Base-by-base conservation (phyloP, 257 asterid species). In the Solanum lignicaule region DNA sequence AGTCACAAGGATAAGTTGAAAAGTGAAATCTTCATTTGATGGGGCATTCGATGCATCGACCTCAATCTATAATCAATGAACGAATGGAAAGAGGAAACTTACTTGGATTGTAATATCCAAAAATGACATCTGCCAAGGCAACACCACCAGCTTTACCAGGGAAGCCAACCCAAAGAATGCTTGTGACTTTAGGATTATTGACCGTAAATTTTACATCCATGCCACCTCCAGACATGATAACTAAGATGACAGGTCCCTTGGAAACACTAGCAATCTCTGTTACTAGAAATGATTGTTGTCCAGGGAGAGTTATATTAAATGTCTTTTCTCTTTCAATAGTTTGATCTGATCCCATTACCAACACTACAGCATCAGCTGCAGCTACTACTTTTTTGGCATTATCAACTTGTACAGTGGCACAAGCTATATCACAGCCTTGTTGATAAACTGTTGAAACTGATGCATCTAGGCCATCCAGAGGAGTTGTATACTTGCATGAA, bases 81-180 rank as follows among this genome's bases (percentile, higher is more conserved):
- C 21, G 6, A 46, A 5, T 14, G 60, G 60, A 48, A 21, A n/a
- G 18, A 46, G 20, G 14, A 48, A 18, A 75, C 94, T 90, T 87
- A 96, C 99, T 90, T 39, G 99, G 98, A 88, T 95, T 97, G 84
- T 92, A 88, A 52, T 71, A 75, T 9, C 99, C 98, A 36, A 97
- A 95, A 2, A 95, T 82, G 4, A 95, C 93, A 52, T 97, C 97
- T 0, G 98, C 95, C 33, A 95, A 85, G 5, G 98, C 99, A 27
- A 93, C 97, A 38, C 98, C 98, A 35, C 98, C 99, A 18, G 96
- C 98, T 89, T 97, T 97, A 3, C 98, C 99, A 1, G 99, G 99
- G 89, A 91, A 97, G 5, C 98, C 99, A 86, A 92, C 97, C 98
- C 99, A 97, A 20, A 97, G 78, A 36, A 95, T 95, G 95, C 98